Evolutionary conservation across 192 early-diverging fungal species (phyloP), one percentile per base, ranked within the genome.

Genomic region (Gryganskiella cystojenkinii): DNA sequence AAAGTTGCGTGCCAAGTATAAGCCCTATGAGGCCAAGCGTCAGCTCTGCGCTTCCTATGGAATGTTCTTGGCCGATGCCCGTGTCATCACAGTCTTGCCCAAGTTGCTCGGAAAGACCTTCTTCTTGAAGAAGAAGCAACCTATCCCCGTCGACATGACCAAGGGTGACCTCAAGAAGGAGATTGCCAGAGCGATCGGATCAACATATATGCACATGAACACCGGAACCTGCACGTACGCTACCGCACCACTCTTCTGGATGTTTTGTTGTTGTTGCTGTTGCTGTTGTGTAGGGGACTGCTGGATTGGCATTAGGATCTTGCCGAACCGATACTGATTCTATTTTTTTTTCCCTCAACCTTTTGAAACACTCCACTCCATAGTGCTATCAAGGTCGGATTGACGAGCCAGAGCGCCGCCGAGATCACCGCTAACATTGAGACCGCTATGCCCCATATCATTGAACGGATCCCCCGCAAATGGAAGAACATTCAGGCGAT

Each of bases 401-500:
- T 76, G 25, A 92, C 89, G 3, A 65, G 55, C 25, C 85, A 91
- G 79, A 82, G 82, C 7, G 67, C 81, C 14, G 70, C 80, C 22
- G 80, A 94, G 57, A 79, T 96, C 33, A 85, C 86, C 1, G 92
- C 93, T 44, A 99, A 99, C 83, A 85, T 96, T 30, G 79, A 89
- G 80, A 56, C 63, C 6, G 89, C 90, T 10, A 81, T 92, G 19
- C 79, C 88, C 2, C 65, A 57, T 20, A 84, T 96, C 60, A 81
- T 90, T 15, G 82, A 85, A 25, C 87, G 88, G 61, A 82, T 96
- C 43, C 91, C 94, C 10, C 85, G 91, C 62, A 86, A 89, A 47
- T 95, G 93, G 91, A 81, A 86, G 40, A 96, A 95, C 82, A 88
- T 99, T 61, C 93, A 91, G 78, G 89, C 94, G 11, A 86, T 99